Percentiles rank a stretch among this genome's conserved stretches.
Conservation (phyloP, 1,284 basidiomycete species). For the Termitomyces sp. region DNA sequence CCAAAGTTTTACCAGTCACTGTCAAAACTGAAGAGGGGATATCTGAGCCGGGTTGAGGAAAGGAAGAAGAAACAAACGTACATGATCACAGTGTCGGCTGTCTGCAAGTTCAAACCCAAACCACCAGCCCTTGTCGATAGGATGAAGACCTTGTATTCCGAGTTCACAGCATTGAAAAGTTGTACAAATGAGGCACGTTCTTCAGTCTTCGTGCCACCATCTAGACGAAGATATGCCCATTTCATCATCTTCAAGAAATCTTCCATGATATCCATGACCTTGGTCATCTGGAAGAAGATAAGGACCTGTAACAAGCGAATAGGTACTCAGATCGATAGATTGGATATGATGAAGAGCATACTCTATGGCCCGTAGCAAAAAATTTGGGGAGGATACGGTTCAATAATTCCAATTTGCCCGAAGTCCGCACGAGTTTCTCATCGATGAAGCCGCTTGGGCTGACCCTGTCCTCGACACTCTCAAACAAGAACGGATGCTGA, state of each 20-base stretch:
- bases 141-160: constrained; percentile 92
- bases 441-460: constrained; percentile 80
- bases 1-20: constrained; percentile 61
- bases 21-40: constrained; percentile 63
- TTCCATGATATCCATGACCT: constrained; percentile 99
- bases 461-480: constrained; percentile 90
- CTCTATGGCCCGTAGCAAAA: constrained; percentile 88
- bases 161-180: constrained; percentile 88
- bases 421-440: constrained; percentile 82
- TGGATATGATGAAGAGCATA: constrained; percentile 29
- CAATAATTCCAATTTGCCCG: constrained; percentile 96
- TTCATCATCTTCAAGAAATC: constrained; percentile 92
- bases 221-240: constrained; percentile 91
- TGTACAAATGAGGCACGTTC: constrained; percentile 91
- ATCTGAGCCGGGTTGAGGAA: constrained; percentile 3
- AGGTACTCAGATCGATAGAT: background rate
- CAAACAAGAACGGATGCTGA: constrained; percentile 96
- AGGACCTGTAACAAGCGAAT: constrained; percentile 57
- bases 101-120: constrained; percentile 96
- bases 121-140: constrained; percentile 96
- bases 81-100: constrained; percentile 99
- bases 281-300: constrained; percentile 99
- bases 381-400: constrained; percentile 93
- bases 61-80: constrained; percentile 42
- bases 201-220: constrained; percentile 98